Conservation (phyloP, 208 protist species). For the Tritrichomonas foetus region DNA sequence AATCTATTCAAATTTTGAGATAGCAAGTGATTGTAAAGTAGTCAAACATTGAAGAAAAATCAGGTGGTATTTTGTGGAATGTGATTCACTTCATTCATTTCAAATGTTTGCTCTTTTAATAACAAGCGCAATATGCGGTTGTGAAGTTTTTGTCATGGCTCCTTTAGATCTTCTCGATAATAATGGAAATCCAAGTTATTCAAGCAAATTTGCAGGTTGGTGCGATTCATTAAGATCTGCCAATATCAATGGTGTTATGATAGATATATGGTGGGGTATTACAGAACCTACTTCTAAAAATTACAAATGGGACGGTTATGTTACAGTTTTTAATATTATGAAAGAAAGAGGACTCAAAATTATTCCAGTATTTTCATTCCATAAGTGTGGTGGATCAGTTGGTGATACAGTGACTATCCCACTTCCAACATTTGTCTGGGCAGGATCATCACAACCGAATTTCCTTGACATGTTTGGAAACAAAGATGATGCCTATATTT, state of each 20-base stretch:
- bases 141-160: no score
- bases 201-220: not conserved
- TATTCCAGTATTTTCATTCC: conserved; percentile 14
- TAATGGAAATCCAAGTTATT: not conserved
- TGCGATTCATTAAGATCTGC: not conserved
- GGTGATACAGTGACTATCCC: not conserved
- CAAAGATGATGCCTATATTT: not conserved
- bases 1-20: no score
- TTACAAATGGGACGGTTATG: not conserved
- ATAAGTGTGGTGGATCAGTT: not conserved
- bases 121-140: no score
- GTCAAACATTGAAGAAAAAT: no score
- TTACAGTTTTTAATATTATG: not conserved
- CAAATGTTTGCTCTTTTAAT: no score
- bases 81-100: no score
- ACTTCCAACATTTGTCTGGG: not conserved
- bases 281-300: not conserved
- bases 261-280: not conserved
- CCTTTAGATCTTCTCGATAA: not conserved
- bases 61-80: no score
- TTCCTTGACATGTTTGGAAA: not conserved
- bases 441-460: not conserved
- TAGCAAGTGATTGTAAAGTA: no score
- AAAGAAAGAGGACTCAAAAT: not conserved
- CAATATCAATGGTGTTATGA: not conserved